These are phyloP conservation scores for Metarhizium anisopliae DNA, from an alignment of 2,329 filamentous ascomycete genomes.

Conservation along the genomic window DNA sequence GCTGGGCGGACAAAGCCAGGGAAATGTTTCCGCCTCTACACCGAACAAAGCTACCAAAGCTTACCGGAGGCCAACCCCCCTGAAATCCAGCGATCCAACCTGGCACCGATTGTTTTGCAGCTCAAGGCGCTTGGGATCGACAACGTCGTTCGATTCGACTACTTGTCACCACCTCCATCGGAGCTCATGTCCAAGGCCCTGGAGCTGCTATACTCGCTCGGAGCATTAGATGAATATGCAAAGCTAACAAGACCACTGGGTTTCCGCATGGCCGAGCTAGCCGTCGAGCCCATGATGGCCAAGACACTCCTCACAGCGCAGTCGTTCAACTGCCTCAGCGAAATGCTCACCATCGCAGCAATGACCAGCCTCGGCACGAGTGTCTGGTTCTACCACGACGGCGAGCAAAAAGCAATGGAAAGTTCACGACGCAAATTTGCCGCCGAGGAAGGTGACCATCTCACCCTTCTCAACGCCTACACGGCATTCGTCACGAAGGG, in stretches of 20 bases:
- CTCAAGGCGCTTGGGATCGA: constrained; percentile 93
- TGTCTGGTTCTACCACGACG: constrained; percentile 75
- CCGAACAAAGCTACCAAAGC: constrained; percentile 57
- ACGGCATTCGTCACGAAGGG: constrained; percentile 78
- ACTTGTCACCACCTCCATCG: constrained; percentile 75
- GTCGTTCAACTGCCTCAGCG: constrained; percentile 68
- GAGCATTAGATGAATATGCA: constrained; percentile 80
- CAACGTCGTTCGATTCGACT: constrained; percentile 86
- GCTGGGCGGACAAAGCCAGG: constrained; percentile 83
- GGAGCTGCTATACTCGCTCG: constrained; percentile 78
- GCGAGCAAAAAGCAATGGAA: constrained; percentile 67
- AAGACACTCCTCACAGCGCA: constrained; percentile 73
- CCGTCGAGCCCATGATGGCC: constrained; percentile 92
- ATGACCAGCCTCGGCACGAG: constrained; percentile 84
- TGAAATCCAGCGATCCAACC: constrained; percentile 86
- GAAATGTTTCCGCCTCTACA: constrained; percentile 91
- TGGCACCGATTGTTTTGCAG: constrained; percentile 81
- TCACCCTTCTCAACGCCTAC: constrained; percentile 91
- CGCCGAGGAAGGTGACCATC: constrained; percentile 85
- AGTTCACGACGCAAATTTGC: constrained; percentile 72
- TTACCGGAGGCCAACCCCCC: constrained; percentile 70
- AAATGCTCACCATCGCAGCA: constrained; percentile 84
- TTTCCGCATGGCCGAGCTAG: constrained; percentile 82
- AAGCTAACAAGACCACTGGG: constrained; percentile 88
- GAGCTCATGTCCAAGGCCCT: constrained; percentile 78